A percentile compares a stretch with the other conserved stretches of the same genome.
Conservation (phyloP, 1,284 basidiomycete genomes). For the Ganoderma sinense region DNA sequence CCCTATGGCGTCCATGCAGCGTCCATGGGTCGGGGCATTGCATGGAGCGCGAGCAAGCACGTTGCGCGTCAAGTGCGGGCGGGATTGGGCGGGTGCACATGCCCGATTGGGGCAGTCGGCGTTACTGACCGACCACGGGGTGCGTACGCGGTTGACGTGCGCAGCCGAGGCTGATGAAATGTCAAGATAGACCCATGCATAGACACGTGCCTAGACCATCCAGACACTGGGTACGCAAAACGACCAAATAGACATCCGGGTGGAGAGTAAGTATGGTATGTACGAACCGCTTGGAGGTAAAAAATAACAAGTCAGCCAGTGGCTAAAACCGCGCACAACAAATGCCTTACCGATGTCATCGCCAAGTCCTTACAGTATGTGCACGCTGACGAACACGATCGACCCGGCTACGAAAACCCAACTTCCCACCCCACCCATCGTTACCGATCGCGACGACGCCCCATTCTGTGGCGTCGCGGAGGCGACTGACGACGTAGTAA, state of each 20-base stretch:
- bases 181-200: background rate
- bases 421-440: background rate
- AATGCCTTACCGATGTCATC: background rate
- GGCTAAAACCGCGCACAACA: background rate
- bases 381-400: background rate
- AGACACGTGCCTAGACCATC: background rate
- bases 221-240: background rate
- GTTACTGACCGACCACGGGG: background rate
- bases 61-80: background rate
- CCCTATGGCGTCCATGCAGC: background rate
- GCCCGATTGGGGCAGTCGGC: background rate
- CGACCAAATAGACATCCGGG: background rate
- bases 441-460: background rate
- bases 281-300: background rate
- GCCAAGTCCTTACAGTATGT: background rate
- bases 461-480: background rate
- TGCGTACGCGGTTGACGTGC: background rate
- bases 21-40: background rate
- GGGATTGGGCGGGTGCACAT: background rate
- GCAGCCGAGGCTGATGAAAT: background rate
- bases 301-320: background rate
- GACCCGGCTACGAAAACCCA: background rate
- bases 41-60: background rate
- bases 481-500: background rate
- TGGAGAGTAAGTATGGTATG: background rate